Evolutionary conservation across 1,284 basidiomycete genomes (phyloP).

Genomic region (Cryptococcus neoformans): DNA sequence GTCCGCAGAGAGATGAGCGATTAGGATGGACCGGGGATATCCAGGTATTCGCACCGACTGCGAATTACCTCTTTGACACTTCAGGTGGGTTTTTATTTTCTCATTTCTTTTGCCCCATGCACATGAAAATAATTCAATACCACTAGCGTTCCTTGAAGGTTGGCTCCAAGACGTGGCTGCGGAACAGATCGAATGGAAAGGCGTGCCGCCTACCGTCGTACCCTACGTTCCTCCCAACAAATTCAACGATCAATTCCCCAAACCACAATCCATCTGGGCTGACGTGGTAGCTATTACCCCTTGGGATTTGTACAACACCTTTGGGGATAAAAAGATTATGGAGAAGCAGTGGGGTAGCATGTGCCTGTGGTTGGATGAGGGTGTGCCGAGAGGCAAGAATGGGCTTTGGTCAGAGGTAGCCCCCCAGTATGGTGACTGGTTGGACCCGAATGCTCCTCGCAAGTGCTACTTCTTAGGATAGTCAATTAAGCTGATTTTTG

Average conservation of each 20-base stretch:
- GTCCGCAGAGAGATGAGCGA: slow-evolving; percentile 44
- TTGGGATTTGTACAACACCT: slow-evolving; percentile 25
- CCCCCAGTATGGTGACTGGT: slow-evolving; percentile 36
- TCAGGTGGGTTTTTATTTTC: background rate
- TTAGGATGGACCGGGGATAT: slow-evolving; percentile 45
- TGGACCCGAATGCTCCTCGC: slow-evolving; percentile 34
- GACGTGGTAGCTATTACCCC: slow-evolving; percentile 31
- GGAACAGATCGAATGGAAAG: slow-evolving; percentile 23
- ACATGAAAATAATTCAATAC: background rate
- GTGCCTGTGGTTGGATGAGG: slow-evolving; percentile 33
- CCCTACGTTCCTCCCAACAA: slow-evolving; percentile 19
- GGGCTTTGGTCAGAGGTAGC: slow-evolving; percentile 21
- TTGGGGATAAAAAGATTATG: slow-evolving; percentile 25
- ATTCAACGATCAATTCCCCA: slow-evolving; percentile 8
- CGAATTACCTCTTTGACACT: slow-evolving; percentile 35
- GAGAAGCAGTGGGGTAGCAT: slow-evolving; percentile 29
- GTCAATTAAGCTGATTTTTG: background rate
- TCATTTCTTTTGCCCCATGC: background rate
- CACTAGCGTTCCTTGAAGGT: slow-evolving; percentile 2
- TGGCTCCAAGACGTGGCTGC: slow-evolving; percentile 35
- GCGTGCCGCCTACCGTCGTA: slow-evolving; percentile 27
- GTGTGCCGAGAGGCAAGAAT: slow-evolving; percentile 17
- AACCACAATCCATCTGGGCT: slow-evolving; percentile 25
- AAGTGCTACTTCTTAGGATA: background rate
- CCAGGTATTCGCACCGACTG: slow-evolving; percentile 36